Conservation (phyloP, 2,329 filamentous ascomycete genomes). For the Cryphonectria carpinicola region DNA sequence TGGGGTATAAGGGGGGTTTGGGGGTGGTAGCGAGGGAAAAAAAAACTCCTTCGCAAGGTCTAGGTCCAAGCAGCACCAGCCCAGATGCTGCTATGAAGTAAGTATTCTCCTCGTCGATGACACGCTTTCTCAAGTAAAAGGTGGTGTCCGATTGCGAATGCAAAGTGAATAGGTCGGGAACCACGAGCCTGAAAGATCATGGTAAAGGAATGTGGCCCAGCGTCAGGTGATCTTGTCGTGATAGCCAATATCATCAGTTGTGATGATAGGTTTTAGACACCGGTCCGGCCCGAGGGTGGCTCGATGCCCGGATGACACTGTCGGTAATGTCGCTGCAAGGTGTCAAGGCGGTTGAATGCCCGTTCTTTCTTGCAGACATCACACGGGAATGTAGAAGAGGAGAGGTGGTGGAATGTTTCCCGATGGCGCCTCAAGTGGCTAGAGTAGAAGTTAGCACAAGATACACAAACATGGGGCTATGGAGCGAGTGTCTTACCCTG, state of each 20-base stretch:
- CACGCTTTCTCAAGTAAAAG: constrained; percentile 3
- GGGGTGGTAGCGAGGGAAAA: constrained; percentile 13
- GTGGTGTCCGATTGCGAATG: constrained; percentile 5
- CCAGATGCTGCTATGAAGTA: constrained; percentile 28
- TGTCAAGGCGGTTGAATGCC: constrained; percentile 28
- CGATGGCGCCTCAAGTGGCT: constrained; percentile 27
- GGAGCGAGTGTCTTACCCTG: constrained; percentile 16
- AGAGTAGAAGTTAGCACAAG: neutral
- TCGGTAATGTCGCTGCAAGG: constrained; percentile 32
- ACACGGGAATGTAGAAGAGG: constrained; percentile 27
- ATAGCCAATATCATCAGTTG: constrained; percentile 9
- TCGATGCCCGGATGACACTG: constrained; percentile 44
- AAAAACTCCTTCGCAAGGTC: constrained; percentile 7
- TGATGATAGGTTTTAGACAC: constrained; percentile 14
- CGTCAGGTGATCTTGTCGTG: neutral
- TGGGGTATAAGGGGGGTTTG: constrained; percentile 21
- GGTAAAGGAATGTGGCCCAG: constrained; percentile 11
- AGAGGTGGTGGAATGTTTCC: constrained; percentile 29
- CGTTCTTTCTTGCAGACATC: constrained; percentile 29
- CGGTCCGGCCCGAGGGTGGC: constrained; percentile 38
- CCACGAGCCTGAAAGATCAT: constrained; percentile 22
- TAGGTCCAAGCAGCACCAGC: constrained; percentile 28
- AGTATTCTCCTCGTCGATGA: constrained; percentile 17
- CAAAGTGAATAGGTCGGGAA: constrained; percentile 4
- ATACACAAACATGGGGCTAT: neutral